Conservation (phyloP, 371 early-diverging fungal genomes). For the Mortierella sp. region DNA sequence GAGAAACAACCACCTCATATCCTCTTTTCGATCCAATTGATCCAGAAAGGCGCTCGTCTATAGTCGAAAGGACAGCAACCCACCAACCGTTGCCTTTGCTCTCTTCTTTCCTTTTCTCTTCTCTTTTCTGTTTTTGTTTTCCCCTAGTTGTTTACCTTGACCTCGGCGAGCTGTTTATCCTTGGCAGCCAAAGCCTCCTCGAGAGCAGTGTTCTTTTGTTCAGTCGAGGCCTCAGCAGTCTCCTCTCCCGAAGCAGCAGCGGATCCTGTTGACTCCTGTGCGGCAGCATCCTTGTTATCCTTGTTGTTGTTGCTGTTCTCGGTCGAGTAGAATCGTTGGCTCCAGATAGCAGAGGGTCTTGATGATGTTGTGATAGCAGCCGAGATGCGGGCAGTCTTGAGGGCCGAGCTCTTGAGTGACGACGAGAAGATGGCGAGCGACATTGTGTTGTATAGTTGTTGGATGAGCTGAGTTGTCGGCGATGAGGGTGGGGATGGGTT, state of each 20-base stretch:
- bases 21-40: not conserved
- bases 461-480: no score
- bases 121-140: not conserved
- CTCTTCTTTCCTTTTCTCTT: not conserved
- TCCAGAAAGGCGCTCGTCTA: not conserved
- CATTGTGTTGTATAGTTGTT: conserved; percentile 13
- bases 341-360: conserved; percentile 45
- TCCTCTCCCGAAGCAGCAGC: conserved; percentile 5
- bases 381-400: conserved; percentile 38
- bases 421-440: conserved; percentile 47
- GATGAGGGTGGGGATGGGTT: not conserved
- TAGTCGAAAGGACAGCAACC: no score
- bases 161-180: conserved; percentile 84
- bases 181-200: conserved; percentile 73
- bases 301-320: conserved; percentile 19
- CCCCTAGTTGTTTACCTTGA: conserved; percentile 70
- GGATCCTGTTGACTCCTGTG: conserved; percentile 17
- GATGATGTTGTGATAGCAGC: conserved; percentile 27
- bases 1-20: not conserved
- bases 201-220: conserved; percentile 38
- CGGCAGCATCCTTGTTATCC: conserved; percentile 15
- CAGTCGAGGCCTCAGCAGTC: conserved; percentile 9
- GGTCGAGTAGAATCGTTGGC: conserved; percentile 44
- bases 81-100: not conserved
- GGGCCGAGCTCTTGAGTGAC: conserved; percentile 47